Percentiles rank a stretch among this genome's conserved stretches.
Evolutionary conservation across 345 rosid genomes (phyloP).

Genomic region (Citrus cavaleriei): DNA sequence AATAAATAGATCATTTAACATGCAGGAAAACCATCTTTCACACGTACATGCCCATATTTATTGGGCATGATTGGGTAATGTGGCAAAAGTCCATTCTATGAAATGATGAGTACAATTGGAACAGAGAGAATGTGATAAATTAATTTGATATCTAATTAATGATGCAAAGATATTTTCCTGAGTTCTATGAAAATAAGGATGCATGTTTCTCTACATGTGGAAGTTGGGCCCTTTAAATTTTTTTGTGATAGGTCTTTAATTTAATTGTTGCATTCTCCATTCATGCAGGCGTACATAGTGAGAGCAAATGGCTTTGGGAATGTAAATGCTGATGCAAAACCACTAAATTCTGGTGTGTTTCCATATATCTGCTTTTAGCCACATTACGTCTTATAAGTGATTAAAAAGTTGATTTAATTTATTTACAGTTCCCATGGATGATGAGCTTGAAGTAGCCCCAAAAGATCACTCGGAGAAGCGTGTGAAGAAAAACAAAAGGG

Average conservation of each 20-base stretch:
- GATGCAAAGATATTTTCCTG: not conserved
- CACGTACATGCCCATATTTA: not conserved
- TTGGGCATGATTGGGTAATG: not conserved
- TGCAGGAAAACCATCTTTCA: not conserved
- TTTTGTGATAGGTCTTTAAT: not conserved
- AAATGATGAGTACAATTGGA: not conserved
- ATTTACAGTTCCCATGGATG: constrained; percentile 12
- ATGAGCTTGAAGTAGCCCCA: not conserved
- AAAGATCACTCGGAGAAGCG: constrained; percentile 5
- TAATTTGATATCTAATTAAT: not conserved
- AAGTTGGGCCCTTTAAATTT: not conserved
- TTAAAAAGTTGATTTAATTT: not conserved
- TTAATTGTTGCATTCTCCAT: not conserved
- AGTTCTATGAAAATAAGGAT: not conserved
- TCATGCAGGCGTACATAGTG: constrained; percentile 36
- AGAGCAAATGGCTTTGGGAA: constrained; percentile 20
- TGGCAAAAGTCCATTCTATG: not conserved
- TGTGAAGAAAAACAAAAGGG: not conserved
- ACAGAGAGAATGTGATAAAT: not conserved
- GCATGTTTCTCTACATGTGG: not conserved
- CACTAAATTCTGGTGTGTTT: constrained; percentile 24
- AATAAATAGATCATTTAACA: not conserved
- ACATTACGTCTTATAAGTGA: not conserved
- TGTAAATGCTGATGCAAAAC: constrained; percentile 16
- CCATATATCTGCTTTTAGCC: not conserved